Conservation (phyloP, 345 rosid species). For the Aquilaria yunnanensis region DNA sequence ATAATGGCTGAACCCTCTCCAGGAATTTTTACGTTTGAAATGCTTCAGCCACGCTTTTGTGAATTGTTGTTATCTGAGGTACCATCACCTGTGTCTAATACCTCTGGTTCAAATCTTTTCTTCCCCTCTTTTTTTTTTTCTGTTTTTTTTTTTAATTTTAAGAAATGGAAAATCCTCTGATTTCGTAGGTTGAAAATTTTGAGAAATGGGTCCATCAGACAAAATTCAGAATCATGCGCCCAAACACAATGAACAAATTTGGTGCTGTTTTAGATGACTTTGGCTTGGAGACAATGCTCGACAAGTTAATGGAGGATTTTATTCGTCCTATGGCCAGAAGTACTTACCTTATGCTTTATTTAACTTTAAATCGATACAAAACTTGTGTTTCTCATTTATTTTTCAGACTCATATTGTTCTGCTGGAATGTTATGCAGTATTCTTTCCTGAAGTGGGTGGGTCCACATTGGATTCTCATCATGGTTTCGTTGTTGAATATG, state of each 20-base stretch:
- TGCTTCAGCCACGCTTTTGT: conserved; percentile 74
- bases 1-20: conserved; percentile 50
- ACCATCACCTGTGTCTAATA: conserved; percentile 6
- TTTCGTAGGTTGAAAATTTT: conserved; percentile 79
- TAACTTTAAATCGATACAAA: not conserved
- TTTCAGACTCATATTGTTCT: not conserved
- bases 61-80: conserved; percentile 76
- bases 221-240: conserved; percentile 78
- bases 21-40: conserved; percentile 74
- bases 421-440: conserved; percentile 38
- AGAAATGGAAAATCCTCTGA: conserved; percentile 18
- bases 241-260: conserved; percentile 89
- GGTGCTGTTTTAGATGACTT: conserved; percentile 97
- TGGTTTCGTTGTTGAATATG: conserved; percentile 96
- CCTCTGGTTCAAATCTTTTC: conserved; percentile 2
- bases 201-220: conserved; percentile 77
- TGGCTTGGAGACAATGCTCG: conserved; percentile 87
- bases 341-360: conserved; percentile 14
- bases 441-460: conserved; percentile 88
- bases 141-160: conserved; percentile 27
- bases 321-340: conserved; percentile 77
- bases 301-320: conserved; percentile 67
- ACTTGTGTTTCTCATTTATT: not conserved
- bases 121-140: conserved; percentile 20
- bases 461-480: conserved; percentile 90